These are phyloP conservation scores for Monilinia polystroma DNA, from an alignment of 2,329 filamentous ascomycete species.

Conservation along the genomic window DNA sequence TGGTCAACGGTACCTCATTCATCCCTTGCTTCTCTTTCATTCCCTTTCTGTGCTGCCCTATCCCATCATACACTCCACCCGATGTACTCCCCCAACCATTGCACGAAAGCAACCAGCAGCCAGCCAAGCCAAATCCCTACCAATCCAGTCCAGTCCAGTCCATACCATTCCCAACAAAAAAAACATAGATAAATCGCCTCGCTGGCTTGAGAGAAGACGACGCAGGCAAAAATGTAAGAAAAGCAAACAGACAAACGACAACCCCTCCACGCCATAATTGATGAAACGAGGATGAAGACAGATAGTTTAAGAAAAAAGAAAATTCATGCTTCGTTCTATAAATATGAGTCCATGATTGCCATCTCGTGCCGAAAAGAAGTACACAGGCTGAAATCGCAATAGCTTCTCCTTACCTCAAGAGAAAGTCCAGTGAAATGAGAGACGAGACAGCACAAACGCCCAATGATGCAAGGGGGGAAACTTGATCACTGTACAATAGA, in stretches of 20 bases:
- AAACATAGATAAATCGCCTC: conserved; percentile 8
- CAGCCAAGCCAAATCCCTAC: conserved; percentile 11
- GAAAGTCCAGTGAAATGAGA: not conserved
- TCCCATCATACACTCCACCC: conserved; percentile 7
- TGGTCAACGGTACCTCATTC: not conserved
- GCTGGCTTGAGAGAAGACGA: not conserved
- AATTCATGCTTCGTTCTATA: not conserved
- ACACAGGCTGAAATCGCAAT: not conserved
- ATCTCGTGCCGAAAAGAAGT: not conserved
- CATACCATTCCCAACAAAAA: conserved; percentile 11
- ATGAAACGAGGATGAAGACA: not conserved
- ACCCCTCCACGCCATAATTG: conserved; percentile 8
- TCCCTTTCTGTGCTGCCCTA: not conserved
- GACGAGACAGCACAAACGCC: conserved; percentile 4
- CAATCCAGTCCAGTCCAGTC: conserved; percentile 4
- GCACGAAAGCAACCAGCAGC: conserved; percentile 6
- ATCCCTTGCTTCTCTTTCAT: not conserved
- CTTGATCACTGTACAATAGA: conserved; percentile 14
- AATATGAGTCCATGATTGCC: not conserved
- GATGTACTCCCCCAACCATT: conserved; percentile 11
- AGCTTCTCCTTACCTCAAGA: not conserved
- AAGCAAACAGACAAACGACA: conserved; percentile 14
- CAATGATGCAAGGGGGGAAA: conserved; percentile 2
- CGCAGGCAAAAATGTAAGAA: not conserved
- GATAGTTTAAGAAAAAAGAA: not conserved